A percentile compares a stretch with the other conserved stretches of the same genome.
Conservation (phyloP, 2,329 filamentous ascomycete genomes). For the Pseudogymnoascus sp. region DNA sequence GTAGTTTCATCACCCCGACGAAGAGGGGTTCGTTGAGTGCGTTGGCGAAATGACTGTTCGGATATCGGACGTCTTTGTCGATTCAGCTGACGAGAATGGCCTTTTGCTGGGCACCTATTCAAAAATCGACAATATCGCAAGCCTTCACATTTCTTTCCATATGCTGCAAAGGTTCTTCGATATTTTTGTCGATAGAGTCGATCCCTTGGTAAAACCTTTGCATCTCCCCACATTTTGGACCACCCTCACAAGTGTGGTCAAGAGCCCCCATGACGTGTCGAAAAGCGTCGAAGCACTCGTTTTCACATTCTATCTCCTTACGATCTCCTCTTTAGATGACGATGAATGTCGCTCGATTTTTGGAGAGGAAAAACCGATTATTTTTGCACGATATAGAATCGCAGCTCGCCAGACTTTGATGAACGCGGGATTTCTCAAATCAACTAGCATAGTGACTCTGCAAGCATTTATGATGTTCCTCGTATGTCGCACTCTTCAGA, state of each 20-base stretch:
- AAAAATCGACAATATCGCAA: slow-evolving; percentile 2
- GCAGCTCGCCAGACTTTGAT: slow-evolving; percentile 13
- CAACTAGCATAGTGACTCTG: slow-evolving; percentile 13
- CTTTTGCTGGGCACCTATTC: slow-evolving; percentile 11
- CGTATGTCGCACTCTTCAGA: slow-evolving; percentile 4
- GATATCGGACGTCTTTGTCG: slow-evolving; percentile 2
- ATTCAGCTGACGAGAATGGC: slow-evolving; percentile 13
- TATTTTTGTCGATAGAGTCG: slow-evolving; percentile 59
- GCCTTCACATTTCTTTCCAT: slow-evolving; percentile 9
- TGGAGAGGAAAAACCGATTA: slow-evolving; percentile 11
- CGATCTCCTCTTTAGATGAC: slow-evolving; percentile 10
- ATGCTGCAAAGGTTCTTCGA: slow-evolving; percentile 49
- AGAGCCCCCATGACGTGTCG: slow-evolving; percentile 9
- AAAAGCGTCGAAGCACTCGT: slow-evolving; percentile 14
- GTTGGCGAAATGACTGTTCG: slow-evolving; percentile 11
- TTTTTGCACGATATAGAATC: slow-evolving; percentile 11
- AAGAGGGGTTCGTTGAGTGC: slow-evolving; percentile 11
- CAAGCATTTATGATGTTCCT: slow-evolving; percentile 16
- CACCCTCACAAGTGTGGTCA: not conserved
- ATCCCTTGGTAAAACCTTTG: slow-evolving; percentile 59
- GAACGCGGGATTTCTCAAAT: slow-evolving; percentile 15
- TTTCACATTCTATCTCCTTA: slow-evolving; percentile 14
- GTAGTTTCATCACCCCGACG: slow-evolving; percentile 20
- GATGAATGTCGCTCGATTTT: slow-evolving; percentile 13
- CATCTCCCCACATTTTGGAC: slow-evolving; percentile 47